A percentile compares a stretch with the other conserved stretches of the same genome.
phyloP scores from a whole-genome alignment of 176 grass and related monocot species.

The Raddia distichophylla region DNA sequence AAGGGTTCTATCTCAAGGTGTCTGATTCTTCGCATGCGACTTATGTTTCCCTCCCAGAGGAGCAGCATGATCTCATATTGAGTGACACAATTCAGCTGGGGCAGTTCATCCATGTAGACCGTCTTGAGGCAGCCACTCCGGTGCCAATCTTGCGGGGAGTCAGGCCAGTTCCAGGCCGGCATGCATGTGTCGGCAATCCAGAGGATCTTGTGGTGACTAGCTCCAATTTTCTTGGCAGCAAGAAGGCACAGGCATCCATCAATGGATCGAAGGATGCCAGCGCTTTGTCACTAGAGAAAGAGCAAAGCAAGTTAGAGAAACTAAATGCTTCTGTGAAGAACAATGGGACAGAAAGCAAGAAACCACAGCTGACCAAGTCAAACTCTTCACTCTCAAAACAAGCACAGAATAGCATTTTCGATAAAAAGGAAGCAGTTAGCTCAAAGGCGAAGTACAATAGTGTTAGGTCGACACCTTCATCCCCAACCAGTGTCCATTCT shows the following conservation, averaged over 20 bases:
- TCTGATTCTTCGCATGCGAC: constrained; percentile 86
- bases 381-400: constrained; percentile 53
- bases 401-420: constrained; percentile 37
- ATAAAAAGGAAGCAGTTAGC: constrained; percentile 46
- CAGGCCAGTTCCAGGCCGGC: constrained; percentile 70
- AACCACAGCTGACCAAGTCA: constrained; percentile 51
- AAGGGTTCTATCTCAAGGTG: constrained; percentile 90
- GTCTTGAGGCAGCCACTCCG: constrained; percentile 72
- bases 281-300: constrained; percentile 51
- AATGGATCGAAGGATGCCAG: constrained; percentile 44
- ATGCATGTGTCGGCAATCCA: constrained; percentile 74
- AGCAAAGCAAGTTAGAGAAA: constrained; percentile 61
- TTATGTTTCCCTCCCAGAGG: constrained; percentile 69
- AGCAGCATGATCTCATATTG: constrained; percentile 83
- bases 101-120: constrained; percentile 81
- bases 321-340: constrained; percentile 55
- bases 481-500: constrained; percentile 84
- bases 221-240: constrained; percentile 50
- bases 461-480: constrained; percentile 62
- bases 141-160: constrained; percentile 80
- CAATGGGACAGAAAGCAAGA: constrained; percentile 56
- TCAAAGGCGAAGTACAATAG: constrained; percentile 49
- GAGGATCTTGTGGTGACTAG: constrained; percentile 77
- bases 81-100: constrained; percentile 94
- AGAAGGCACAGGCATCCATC: constrained; percentile 41